Evolutionary conservation across 768 basidiomycete species (phyloP), one percentile per base, ranked within the genome.

Genomic region (Hortiboletus flavorubellus): DNA sequence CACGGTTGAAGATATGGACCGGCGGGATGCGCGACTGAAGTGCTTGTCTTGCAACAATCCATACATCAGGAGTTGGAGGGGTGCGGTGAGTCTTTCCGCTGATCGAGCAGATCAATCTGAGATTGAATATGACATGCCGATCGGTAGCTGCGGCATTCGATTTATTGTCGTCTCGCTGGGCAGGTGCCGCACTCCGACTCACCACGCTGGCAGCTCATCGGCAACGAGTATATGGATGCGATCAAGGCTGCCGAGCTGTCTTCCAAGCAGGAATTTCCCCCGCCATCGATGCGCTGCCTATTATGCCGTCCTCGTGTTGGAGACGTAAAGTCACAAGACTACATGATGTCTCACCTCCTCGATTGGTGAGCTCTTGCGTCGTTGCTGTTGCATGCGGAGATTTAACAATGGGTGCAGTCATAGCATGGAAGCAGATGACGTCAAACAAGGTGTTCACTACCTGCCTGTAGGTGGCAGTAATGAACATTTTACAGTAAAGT

Each of bases 1-100:
- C 35, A 52, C 52, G 2, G 30, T 39, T 12, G 31, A 51, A 18
- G 51, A 57, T 14, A 40, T 49, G 51, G 56, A 53, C 33, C 35
- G 43, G 37, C 37, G 43, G 8, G 50, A 58, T 33, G 56, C 56
- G 18, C 33, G 48, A 21, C 14, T 53, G 3, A 38, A 15, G 30
- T 53, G 44, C 16, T 3, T 46, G 44, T 7, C 7, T 6, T 53
- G 51, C 33, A 6, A 14, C 8, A 5, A 16, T 8, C 1, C 26
- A 3, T 30, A 9, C 8, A 8, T 47, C n/a, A 40, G 31, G n/a
- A 18, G 5, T 14, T 56, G 55, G 55, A 41, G 46, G 21, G 6
- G 3, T 37, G 45, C 55, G 16, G 55, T 56, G 7, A 8, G 55
- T 56, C 15, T 37, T 8, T 35, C 15, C 8, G 18, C 30, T 10